Evolutionary conservation across 805 yeast genomes (phyloP).

Genomic region (Diddensiella caesifluorescens): DNA sequence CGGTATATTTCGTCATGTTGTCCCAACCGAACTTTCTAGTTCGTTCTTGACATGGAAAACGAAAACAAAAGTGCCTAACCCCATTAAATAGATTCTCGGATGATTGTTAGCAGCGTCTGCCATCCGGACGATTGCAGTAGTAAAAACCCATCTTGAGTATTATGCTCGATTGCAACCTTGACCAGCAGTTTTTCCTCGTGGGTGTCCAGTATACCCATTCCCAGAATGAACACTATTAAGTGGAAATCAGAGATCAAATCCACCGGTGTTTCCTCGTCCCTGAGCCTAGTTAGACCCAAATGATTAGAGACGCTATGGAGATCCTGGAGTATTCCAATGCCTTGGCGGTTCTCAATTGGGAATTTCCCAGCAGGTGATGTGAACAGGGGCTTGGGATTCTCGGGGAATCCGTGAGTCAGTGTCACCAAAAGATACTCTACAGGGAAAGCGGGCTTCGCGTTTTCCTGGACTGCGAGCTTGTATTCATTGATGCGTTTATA

Average conservation of each 20-base stretch:
- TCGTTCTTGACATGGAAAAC: not conserved
- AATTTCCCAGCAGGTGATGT: conserved; percentile 38
- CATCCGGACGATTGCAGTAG: conserved; percentile 67
- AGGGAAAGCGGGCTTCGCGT: conserved; percentile 89
- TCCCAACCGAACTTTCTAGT: conserved; percentile 6
- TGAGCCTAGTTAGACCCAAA: conserved; percentile 39
- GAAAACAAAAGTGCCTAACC: not conserved
- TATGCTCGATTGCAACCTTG: conserved; percentile 41
- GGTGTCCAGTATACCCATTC: conserved; percentile 51
- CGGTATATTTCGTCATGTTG: conserved; percentile 2
- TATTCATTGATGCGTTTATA: conserved; percentile 84
- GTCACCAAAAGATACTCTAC: conserved; percentile 86
- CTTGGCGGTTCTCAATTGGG: conserved; percentile 76
- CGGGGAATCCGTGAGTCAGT: conserved; percentile 89
- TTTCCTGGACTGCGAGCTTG: conserved; percentile 76
- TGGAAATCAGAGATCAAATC: conserved; percentile 66
- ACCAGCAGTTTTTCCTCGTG: conserved; percentile 50
- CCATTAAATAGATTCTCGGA: conserved; percentile 23
- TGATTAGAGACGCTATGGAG: conserved; percentile 43
- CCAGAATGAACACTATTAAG: conserved; percentile 52
- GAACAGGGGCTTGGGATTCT: conserved; percentile 49
- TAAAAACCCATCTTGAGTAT: conserved; percentile 43
- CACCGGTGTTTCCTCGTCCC: conserved; percentile 28
- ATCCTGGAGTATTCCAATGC: conserved; percentile 69
- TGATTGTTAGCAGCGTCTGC: conserved; percentile 67